Conservation (phyloP, 805 yeast species). For the Phaffomyces thermotolerans region DNA sequence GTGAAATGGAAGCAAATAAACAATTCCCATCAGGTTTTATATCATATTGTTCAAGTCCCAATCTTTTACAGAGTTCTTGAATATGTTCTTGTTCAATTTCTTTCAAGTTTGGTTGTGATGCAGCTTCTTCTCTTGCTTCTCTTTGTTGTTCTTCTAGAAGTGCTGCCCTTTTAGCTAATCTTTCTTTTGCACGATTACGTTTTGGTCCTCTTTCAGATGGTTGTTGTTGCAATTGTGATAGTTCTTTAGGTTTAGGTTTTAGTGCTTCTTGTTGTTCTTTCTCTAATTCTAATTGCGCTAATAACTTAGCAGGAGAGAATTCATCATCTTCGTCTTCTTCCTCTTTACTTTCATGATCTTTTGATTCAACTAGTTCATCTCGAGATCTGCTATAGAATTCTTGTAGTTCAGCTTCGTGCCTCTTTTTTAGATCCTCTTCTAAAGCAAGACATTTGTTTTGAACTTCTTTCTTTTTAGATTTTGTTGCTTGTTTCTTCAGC, state of each 20-base stretch:
- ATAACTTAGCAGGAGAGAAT: constrained; percentile 57
- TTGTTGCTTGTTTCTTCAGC: constrained; percentile 76
- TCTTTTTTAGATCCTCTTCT: constrained; percentile 46
- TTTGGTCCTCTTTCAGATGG: constrained; percentile 34
- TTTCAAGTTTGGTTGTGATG: constrained; percentile 54
- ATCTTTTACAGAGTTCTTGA: constrained; percentile 40
- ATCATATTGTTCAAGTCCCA: constrained; percentile 51
- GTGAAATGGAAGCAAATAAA: constrained; percentile 76
- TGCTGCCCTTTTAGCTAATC: constrained; percentile 69
- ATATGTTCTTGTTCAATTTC: constrained; percentile 67
- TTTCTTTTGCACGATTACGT: constrained; percentile 80
- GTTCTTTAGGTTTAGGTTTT: constrained; percentile 7
- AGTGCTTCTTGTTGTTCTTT: constrained; percentile 19
- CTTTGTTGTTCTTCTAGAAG: constrained; percentile 52
- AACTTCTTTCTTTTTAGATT: constrained; percentile 67
- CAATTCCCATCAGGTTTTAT: constrained; percentile 93
- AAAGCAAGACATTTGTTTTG: constrained; percentile 49
- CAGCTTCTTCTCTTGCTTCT: constrained; percentile 70
- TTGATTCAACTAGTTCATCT: constrained; percentile 33
- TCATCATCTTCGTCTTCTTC: constrained; percentile 38
- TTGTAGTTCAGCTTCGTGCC: constrained; percentile 48
- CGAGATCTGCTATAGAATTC: constrained; percentile 22
- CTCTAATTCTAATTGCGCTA: constrained; percentile 49
- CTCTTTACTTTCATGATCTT: constrained; percentile 33
- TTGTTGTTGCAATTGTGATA: constrained; percentile 7